Percentiles rank a stretch among this genome's conserved stretches.
Evolutionary conservation across 495 filamentous ascomycete species (phyloP).

Genomic region (Stereocaulon alpinum): DNA sequence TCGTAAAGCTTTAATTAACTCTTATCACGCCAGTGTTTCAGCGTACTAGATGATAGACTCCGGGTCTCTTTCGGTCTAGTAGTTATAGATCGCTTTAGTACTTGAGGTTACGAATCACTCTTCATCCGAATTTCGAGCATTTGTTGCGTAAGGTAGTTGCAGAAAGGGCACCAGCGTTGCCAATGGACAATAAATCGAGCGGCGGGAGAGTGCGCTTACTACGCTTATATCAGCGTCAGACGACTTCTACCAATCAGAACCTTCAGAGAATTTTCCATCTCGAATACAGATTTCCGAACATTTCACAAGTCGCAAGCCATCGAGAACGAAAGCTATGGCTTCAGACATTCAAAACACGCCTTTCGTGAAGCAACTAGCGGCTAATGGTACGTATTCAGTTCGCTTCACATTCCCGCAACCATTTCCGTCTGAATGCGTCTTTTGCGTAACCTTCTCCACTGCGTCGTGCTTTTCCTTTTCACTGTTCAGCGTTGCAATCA

Average conservation of each 20-base stretch:
- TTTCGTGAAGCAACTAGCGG: conserved; percentile 66
- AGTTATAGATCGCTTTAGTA: too few species aligned
- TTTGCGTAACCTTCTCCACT: not conserved
- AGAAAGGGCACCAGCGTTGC: not conserved
- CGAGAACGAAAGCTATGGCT: conserved; percentile 29
- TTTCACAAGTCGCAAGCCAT: not conserved
- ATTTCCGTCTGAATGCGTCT: not conserved
- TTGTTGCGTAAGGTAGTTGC: too few species aligned
- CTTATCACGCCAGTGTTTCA: too few species aligned
- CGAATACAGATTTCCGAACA: not conserved
- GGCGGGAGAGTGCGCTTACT: not conserved
- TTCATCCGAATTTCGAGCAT: too few species aligned
- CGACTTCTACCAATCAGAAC: not conserved
- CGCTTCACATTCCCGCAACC: not conserved
- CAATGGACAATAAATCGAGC: not conserved
- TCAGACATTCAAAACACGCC: conserved; percentile 48
- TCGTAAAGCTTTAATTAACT: too few species aligned
- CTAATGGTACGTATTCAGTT: conserved; percentile 50
- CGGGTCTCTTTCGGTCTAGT: too few species aligned
- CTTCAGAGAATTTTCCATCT: not conserved
- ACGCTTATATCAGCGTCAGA: conserved; percentile 2
- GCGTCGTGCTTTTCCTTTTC: not conserved
- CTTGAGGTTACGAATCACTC: too few species aligned
- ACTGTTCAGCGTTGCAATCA: too few species aligned
- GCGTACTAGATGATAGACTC: too few species aligned